Percentiles rank a stretch among this genome's conserved stretches.
Conservation (phyloP, 371 early-diverging fungal species). For the Haplosporangium sp. region DNA sequence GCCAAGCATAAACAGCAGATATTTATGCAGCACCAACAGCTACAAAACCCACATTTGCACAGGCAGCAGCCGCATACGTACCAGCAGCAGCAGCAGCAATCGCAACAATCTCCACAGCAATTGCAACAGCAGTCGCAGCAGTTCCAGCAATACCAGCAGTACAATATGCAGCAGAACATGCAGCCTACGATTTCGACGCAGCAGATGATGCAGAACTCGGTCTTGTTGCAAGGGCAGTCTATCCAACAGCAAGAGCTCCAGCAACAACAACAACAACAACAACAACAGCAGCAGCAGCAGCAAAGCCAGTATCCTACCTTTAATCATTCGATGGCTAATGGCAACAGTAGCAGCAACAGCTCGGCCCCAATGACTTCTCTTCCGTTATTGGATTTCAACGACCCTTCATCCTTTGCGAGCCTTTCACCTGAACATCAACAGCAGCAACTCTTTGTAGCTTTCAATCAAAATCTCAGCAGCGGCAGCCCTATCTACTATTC, state of each 20-base stretch:
- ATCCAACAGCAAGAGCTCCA: conserved; percentile 14
- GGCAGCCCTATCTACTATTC: neutral
- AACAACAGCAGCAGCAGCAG: neutral
- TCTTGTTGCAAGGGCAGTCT: conserved; percentile 5
- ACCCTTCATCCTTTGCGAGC: conserved; percentile 25
- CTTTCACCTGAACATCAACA: conserved; percentile 31
- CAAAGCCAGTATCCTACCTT: too few relatives aligned
- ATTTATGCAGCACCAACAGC: conserved; percentile 38
- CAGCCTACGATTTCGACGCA: neutral
- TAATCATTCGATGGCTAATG: neutral
- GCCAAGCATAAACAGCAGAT: conserved; percentile 43
- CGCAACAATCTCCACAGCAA: too few relatives aligned
- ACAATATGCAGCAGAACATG: neutral
- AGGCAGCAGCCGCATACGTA: neutral
- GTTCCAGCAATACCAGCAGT: neutral
- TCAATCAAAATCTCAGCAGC: conserved; percentile 27
- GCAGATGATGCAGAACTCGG: conserved; percentile 6
- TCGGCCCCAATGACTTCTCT: neutral
- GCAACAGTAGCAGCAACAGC: conserved; percentile 1
- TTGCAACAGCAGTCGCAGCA: too few relatives aligned
- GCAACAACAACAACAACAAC: conserved; percentile 18
- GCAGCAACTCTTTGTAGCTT: conserved; percentile 35
- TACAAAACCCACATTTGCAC: neutral
- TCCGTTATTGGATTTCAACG: conserved; percentile 18
- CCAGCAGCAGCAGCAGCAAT: conserved; percentile 4